These are phyloP conservation scores for Botryotinia convoluta DNA, from an alignment of 2,329 filamentous ascomycete genomes.

Conservation along the genomic window DNA sequence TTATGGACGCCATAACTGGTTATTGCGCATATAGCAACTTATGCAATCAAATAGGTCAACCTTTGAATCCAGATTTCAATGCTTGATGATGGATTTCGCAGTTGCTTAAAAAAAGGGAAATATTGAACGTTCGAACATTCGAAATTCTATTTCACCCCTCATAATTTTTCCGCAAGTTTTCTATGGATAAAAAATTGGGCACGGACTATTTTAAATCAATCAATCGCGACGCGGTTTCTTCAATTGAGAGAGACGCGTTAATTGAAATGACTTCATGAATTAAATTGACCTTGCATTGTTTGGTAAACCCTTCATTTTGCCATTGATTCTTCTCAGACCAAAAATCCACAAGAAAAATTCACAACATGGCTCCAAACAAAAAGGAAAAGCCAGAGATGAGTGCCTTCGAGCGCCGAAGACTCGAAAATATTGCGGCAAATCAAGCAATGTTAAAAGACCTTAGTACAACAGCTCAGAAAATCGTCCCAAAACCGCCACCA, in stretches of 20 bases:
- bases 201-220: conserved; percentile 1
- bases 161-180: conserved; percentile 6
- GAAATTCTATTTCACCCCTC: background rate
- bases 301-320: background rate
- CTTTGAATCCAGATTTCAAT: background rate
- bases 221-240: conserved; percentile 5
- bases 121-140: background rate
- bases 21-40: too few species aligned
- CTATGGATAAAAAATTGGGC: background rate
- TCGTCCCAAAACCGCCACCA: conserved; percentile 57
- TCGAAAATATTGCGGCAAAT: conserved; percentile 84
- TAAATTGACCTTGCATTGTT: background rate
- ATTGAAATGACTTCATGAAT: conserved; percentile 13
- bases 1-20: conserved; percentile 20
- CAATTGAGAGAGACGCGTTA: conserved; percentile 6
- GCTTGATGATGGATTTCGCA: background rate
- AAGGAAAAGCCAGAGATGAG: conserved; percentile 58
- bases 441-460: conserved; percentile 79
- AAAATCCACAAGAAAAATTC: background rate
- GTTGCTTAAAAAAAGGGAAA: background rate
- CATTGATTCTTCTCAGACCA: background rate
- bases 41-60: background rate
- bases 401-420: conserved; percentile 80
- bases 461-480: conserved; percentile 65
- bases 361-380: conserved; percentile 46